phyloP scores from a whole-genome alignment of 1,284 basidiomycete species.

The Pseudozyma hubeiensis region DNA sequence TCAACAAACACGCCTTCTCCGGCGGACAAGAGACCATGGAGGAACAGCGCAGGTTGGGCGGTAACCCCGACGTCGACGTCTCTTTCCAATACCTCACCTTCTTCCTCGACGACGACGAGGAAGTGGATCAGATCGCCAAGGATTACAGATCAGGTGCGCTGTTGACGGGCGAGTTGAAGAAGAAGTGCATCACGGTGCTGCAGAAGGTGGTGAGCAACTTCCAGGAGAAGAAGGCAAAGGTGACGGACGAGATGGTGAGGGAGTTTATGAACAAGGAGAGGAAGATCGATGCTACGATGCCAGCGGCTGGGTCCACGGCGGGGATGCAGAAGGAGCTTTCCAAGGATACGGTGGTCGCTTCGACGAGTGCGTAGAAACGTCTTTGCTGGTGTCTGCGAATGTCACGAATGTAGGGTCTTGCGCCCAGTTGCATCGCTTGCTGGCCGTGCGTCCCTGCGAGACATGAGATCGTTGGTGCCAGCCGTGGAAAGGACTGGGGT shows the following conservation, averaged over 20 bases:
- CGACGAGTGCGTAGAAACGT: conserved; percentile 14
- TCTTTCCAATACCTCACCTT: conserved; percentile 96
- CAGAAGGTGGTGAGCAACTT: conserved; percentile 88
- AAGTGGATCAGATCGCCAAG: conserved; percentile 83
- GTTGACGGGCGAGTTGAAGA: conserved; percentile 92
- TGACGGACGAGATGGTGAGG: conserved; percentile 82
- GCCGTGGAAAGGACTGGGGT: too few relatives aligned
- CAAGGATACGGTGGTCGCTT: conserved; percentile 39
- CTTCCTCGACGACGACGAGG: conserved; percentile 93
- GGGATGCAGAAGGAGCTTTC: conserved; percentile 34
- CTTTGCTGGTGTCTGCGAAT: too few relatives aligned
- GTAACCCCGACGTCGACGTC: conserved; percentile 95
- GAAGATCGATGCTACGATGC: conserved; percentile 73
- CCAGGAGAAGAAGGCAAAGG: conserved; percentile 84
- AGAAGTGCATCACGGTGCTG: conserved; percentile 83
- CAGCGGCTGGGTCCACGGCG: conserved; percentile 51
- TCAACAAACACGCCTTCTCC: conserved; percentile 77
- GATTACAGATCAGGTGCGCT: conserved; percentile 90
- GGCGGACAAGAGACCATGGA: conserved; percentile 83
- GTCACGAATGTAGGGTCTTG: too few relatives aligned
- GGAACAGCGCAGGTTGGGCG: conserved; percentile 87
- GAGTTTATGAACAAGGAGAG: conserved; percentile 86
- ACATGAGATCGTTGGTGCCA: too few relatives aligned
- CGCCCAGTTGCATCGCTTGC: too few relatives aligned
- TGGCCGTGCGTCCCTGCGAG: too few relatives aligned